Conservation (phyloP, 306 rosid species). For the Macrotyloma uniflorum region DNA sequence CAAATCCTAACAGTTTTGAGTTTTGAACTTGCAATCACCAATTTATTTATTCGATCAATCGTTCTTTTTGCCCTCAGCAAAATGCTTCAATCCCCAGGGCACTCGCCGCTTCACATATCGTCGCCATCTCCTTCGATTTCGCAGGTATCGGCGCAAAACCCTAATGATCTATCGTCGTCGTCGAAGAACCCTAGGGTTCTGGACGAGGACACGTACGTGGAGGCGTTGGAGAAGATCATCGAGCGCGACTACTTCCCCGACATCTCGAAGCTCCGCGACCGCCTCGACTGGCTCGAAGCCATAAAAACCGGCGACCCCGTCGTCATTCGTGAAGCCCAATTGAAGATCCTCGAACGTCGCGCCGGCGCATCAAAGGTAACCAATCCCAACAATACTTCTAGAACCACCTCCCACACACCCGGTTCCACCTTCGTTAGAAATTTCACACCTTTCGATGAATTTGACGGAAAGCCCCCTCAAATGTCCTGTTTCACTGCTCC, state of each 20-base stretch:
- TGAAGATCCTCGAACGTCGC: conserved; percentile 93
- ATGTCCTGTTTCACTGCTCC: conserved; percentile 36
- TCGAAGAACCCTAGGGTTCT: conserved; percentile 55
- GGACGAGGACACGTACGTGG: conserved; percentile 86
- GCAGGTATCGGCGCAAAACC: conserved; percentile 44
- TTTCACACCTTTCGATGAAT: conserved; percentile 80
- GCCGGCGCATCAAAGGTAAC: conserved; percentile 48
- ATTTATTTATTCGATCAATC: neutral
- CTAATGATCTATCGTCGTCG: conserved; percentile 42
- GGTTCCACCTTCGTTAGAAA: conserved; percentile 81
- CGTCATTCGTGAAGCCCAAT: conserved; percentile 86
- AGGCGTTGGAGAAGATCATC: conserved; percentile 86
- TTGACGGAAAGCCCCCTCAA: conserved; percentile 63
- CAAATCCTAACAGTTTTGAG: conserved; percentile 18
- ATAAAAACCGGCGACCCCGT: conserved; percentile 77
- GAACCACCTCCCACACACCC: conserved; percentile 66
- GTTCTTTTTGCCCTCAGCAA: neutral
- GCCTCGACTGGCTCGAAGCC: conserved; percentile 96
- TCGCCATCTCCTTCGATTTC: conserved; percentile 69
- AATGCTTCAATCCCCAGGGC: conserved; percentile 94
- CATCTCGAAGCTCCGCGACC: conserved; percentile 91
- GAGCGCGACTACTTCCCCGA: conserved; percentile 99
- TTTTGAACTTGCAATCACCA: neutral
- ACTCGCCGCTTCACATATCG: conserved; percentile 85
- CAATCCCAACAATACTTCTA: conserved; percentile 39